Evolutionary conservation across 306 rosid genomes (phyloP), one percentile per base, ranked within the genome.

Genomic region (Cicer chorassanicum): DNA sequence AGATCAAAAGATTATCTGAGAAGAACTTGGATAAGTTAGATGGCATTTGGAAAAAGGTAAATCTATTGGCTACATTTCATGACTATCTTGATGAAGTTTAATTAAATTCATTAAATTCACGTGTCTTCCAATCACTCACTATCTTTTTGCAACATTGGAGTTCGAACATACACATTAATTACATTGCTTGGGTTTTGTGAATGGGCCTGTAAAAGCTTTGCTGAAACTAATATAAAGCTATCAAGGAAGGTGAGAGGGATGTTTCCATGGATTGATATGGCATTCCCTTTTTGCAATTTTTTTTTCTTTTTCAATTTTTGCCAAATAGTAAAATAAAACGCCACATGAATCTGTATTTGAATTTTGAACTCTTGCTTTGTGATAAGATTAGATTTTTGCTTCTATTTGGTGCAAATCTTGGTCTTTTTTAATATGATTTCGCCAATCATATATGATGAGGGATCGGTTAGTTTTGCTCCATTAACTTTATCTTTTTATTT

Each of bases 11-110:
- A 78, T 62, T 88, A 49, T 72, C 77, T 10, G 84, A 86, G 76
- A 93, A 84, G 82, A 91, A 86, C 84, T 79, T 91, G 87, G 97
- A 91, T 70, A 91, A 91, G 63, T 81, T 94, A 50, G 89, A 85
- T 77, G 97, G 97, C 83, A 84, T 94, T 54, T 94, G 98, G 98
- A 91, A 88, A 82, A 89, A 90, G 98, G 98, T 88, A 72, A 72
- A 63, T 81, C 60, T 71, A 69, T 66, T 34, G 64, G 50, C 44
- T 66, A 62, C 72, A 34, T 66, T 71, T 54, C 24, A 29, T 39
- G 13, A 45, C 29, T 16, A 71, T 79, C 29, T 70, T 12, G 70
- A 60, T 45, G 78, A 39, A 50, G 39, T 72, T 36, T 57, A 53
- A 21, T 72, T 43, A 46, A 45, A 38, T 40, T 60, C 19, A 19